phyloP scores from a whole-genome alignment of 129 eudicot genomes.

The Saussurea involucrata region DNA sequence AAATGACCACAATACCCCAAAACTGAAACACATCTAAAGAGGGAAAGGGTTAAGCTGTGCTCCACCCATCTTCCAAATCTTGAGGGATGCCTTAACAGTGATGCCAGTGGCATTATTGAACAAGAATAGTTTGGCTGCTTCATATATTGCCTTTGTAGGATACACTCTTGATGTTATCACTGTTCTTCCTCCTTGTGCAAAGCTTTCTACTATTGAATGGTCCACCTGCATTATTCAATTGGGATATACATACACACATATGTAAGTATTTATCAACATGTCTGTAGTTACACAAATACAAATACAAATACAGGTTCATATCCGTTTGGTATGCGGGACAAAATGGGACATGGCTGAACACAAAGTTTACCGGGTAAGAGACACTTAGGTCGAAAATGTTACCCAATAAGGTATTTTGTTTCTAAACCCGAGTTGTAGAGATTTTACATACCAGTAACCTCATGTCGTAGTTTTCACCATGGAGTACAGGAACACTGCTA shows the following conservation, averaged over 20 bases:
- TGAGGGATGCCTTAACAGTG: constrained; percentile 62
- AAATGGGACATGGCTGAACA: neutral
- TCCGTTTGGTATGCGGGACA: neutral
- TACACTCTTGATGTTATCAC: constrained; percentile 69
- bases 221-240: constrained; percentile 57
- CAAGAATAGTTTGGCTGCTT: constrained; percentile 58
- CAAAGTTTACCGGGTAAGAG: no score
- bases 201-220: constrained; percentile 78
- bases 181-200: constrained; percentile 81
- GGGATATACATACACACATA: neutral
- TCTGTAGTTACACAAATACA: no score
- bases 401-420: no score
- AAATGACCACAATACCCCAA: constrained; percentile 5
- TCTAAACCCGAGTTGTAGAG: neutral
- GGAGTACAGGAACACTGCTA: constrained; percentile 66
- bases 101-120: constrained; percentile 72
- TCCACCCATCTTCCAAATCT: constrained; percentile 62
- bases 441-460: constrained; percentile 67
- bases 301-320: neutral
- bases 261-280: neutral
- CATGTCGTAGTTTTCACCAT: constrained; percentile 63
- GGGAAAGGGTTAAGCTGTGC: constrained; percentile 44
- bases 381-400: no score
- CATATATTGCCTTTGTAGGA: constrained; percentile 68
- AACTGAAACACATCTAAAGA: neutral